phyloP scores from a whole-genome alignment of 352 stramenopile species.

The Globisporangium viniferum region DNA sequence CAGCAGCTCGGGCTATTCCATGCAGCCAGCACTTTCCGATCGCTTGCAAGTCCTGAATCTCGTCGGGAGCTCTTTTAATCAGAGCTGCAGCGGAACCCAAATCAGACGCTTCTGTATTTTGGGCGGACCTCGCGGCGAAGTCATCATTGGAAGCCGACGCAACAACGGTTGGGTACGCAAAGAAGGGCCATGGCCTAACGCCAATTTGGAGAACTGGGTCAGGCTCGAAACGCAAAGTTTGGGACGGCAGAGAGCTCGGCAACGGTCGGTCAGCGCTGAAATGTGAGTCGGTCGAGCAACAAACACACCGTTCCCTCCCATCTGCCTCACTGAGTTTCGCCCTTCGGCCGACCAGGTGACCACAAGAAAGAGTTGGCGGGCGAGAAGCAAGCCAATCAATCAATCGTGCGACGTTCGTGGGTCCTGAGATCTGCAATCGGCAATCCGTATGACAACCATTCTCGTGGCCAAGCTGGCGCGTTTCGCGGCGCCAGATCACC shows the following conservation, averaged over 20 bases:
- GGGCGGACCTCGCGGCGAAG: conserved; percentile 1
- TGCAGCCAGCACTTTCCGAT: no score
- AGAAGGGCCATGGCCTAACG: neutral
- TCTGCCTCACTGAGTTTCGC: no score
- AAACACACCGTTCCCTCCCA: neutral
- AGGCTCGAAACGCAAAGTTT: neutral
- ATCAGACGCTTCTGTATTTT: conserved; percentile 19
- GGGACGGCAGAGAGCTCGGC: neutral
- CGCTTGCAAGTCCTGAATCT: neutral
- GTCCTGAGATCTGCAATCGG: neutral
- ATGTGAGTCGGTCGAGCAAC: conserved; percentile 1
- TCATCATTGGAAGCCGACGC: neutral
- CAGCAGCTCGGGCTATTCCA: no score
- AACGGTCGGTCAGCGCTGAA: neutral
- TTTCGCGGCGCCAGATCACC: neutral
- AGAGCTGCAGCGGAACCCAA: neutral
- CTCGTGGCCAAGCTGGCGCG: neutral
- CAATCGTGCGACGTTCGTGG: neutral
- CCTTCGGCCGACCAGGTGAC: no score
- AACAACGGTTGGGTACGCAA: neutral
- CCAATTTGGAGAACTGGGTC: neutral
- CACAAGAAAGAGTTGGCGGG: neutral
- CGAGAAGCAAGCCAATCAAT: no score
- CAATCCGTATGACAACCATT: neutral
- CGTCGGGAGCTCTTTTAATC: neutral